Conservation (phyloP, 371 early-diverging fungal genomes). For the Paraphysoderma sedebokerense region DNA sequence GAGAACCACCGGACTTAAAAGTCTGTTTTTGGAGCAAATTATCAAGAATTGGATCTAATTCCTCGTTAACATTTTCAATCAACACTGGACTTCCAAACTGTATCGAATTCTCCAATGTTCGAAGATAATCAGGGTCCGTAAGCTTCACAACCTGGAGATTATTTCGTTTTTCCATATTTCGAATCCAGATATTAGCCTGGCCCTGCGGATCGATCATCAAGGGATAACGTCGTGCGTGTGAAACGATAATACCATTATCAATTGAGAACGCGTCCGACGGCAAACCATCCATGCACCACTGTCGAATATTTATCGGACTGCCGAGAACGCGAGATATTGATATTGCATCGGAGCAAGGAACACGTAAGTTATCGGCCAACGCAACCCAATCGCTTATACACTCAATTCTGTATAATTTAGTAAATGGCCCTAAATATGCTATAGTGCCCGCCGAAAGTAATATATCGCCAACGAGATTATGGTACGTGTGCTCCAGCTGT, state of each 20-base stretch:
- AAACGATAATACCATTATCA: conserved; percentile 36
- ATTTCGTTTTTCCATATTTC: conserved; percentile 34
- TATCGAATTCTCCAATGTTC: conserved; percentile 38
- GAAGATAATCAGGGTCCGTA: conserved; percentile 30
- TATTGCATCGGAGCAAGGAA: conserved; percentile 29
- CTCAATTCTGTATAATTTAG: conserved; percentile 20
- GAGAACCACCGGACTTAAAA: conserved; percentile 29
- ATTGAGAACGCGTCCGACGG: conserved; percentile 27
- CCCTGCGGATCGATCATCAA: conserved; percentile 41
- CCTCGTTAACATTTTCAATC: conserved; percentile 32
- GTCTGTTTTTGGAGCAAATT: conserved; percentile 30
- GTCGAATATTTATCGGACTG: conserved; percentile 9
- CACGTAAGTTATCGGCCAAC: conserved; percentile 16
- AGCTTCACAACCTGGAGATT: conserved; percentile 29
- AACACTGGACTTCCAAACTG: conserved; percentile 38
- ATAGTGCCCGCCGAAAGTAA: conserved; percentile 27
- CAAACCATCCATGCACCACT: conserved; percentile 27
- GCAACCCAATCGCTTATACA: conserved; percentile 25
- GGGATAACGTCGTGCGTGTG: conserved; percentile 34
- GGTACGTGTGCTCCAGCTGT: conserved; percentile 24
- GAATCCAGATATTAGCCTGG: conserved; percentile 44
- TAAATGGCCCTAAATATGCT: conserved; percentile 34
- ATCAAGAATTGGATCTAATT: conserved; percentile 35
- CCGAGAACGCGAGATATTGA: conserved; percentile 29
- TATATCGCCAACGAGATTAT: conserved; percentile 30